A percentile compares a stretch with the other conserved stretches of the same genome.
These are phyloP conservation scores for Hypoxylon cercidicola DNA, from an alignment of 495 filamentous ascomycete species.

Conservation along the genomic window DNA sequence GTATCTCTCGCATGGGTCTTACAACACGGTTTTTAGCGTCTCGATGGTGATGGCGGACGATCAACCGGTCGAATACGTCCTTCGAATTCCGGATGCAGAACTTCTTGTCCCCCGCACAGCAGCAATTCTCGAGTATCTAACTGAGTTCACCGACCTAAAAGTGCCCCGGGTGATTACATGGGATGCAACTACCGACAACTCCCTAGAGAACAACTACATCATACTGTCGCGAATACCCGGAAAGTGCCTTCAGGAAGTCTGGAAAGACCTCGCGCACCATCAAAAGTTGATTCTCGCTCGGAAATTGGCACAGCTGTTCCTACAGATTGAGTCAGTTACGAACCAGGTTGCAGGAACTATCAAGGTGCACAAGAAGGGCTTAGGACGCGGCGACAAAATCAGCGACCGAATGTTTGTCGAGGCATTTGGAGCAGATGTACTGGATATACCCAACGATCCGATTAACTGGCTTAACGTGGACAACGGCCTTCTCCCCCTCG, in stretches of 20 bases:
- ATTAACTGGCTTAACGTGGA: background rate
- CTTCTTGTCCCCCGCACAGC: background rate
- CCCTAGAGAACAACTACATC: constrained; percentile 10
- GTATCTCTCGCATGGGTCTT: constrained; percentile 7
- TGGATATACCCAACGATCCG: background rate
- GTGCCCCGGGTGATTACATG: constrained; percentile 18
- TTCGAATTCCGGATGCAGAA: constrained; percentile 11
- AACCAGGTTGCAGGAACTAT: constrained; percentile 9
- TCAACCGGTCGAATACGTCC: constrained; percentile 6
- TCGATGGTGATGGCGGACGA: constrained; percentile 5
- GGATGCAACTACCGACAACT: constrained; percentile 16
- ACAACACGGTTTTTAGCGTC: constrained; percentile 14
- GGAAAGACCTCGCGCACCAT: constrained; percentile 5
- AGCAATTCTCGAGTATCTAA: constrained; percentile 13
- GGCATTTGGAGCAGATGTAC: constrained; percentile 4
- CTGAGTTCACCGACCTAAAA: constrained; percentile 12
- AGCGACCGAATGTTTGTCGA: constrained; percentile 1
- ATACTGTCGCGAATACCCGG: constrained; percentile 20
- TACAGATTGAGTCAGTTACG: constrained; percentile 12
- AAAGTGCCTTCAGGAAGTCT: constrained; percentile 1
- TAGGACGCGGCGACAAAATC: background rate
- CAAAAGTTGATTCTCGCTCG: constrained; percentile 23
- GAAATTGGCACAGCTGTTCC: constrained; percentile 10
- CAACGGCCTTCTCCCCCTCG: background rate
- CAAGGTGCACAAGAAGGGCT: background rate